These are phyloP conservation scores for Fusarium duplospermum DNA, from an alignment of 2,329 filamentous ascomycete species.

Conservation along the genomic window DNA sequence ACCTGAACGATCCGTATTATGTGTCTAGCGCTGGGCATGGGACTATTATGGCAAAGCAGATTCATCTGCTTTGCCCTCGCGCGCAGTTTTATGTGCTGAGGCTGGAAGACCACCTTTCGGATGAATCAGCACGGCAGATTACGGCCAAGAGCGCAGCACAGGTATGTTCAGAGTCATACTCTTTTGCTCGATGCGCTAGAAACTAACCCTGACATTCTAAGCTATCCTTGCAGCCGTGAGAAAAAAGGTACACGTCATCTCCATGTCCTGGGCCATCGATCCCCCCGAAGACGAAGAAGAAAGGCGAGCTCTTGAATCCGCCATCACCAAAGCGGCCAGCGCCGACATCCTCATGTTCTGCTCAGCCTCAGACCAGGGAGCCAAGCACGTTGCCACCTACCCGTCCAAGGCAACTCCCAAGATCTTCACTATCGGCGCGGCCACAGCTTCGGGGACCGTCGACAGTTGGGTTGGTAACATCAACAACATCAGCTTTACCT, in stretches of 20 bases:
- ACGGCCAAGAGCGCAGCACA: constrained; percentile 6
- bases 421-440: constrained; percentile 47
- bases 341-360: constrained; percentile 55
- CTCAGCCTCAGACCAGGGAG: constrained; percentile 47
- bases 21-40: constrained; percentile 43
- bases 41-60: constrained; percentile 45
- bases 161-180: not conserved
- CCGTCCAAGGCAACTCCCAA: constrained; percentile 28
- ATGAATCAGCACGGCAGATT: not conserved
- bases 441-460: constrained; percentile 10
- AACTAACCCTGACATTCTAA: constrained; percentile 14
- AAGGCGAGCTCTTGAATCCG: constrained; percentile 33
- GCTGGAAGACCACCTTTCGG: not conserved
- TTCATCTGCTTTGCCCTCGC: constrained; percentile 39
- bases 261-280: constrained; percentile 53
- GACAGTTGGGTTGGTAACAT: constrained; percentile 29
- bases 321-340: constrained; percentile 38
- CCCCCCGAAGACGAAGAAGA: not conserved
- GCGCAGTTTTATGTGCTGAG: constrained; percentile 32
- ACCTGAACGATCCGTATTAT: constrained; percentile 36
- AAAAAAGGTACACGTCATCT: constrained; percentile 50
- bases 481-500: constrained; percentile 44
- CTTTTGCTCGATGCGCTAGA: not conserved
- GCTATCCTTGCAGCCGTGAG: constrained; percentile 47
- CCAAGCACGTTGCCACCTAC: not conserved